These are phyloP conservation scores for Blumeria graminis DNA, from an alignment of 2,329 filamentous ascomycete genomes.

Conservation along the genomic window DNA sequence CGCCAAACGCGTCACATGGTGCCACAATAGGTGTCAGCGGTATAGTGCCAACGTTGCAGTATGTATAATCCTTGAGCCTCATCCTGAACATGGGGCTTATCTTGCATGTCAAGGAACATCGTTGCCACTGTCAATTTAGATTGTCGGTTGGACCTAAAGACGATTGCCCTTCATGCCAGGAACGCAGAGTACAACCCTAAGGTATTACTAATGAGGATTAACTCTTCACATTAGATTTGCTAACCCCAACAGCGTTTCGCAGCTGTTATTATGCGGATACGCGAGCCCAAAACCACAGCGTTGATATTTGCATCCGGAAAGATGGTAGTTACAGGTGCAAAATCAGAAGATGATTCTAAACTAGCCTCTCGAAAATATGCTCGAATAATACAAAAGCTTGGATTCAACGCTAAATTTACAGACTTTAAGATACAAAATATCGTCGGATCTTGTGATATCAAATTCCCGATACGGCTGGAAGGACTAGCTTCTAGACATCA, in stretches of 20 bases:
- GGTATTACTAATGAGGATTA: slow-evolving; percentile 30
- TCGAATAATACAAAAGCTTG: slow-evolving; percentile 97
- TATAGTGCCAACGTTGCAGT: slow-evolving; percentile 86
- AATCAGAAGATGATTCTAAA: slow-evolving; percentile 94
- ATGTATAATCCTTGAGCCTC: slow-evolving; percentile 37
- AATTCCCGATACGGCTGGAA: slow-evolving; percentile 93
- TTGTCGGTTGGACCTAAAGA: slow-evolving; percentile 94
- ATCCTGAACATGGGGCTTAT: slow-evolving; percentile 25
- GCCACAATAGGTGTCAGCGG: slow-evolving; percentile 49
- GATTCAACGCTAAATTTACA: slow-evolving; percentile 98
- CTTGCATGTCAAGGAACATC: slow-evolving; percentile 56
- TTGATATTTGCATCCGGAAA: slow-evolving; percentile 96
- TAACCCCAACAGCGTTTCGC: slow-evolving; percentile 59
- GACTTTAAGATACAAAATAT: slow-evolving; percentile 99
- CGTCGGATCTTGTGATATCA: slow-evolving; percentile 95
- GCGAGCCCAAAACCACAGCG: slow-evolving; percentile 94
- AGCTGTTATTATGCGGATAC: slow-evolving; percentile 98
- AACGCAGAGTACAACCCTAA: slow-evolving; percentile 98
- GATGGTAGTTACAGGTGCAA: slow-evolving; percentile 97
- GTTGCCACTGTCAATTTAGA: slow-evolving; percentile 96
- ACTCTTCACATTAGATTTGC: slow-evolving; percentile 18
- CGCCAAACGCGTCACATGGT: slow-evolving; percentile 43
- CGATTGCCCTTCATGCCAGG: slow-evolving; percentile 88
- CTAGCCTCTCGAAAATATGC: slow-evolving; percentile 93
- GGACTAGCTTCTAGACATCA: slow-evolving; percentile 91